Evolutionary conservation across 805 yeast genomes (phyloP).

Genomic region (Ogataea nakhonphanomensis): DNA sequence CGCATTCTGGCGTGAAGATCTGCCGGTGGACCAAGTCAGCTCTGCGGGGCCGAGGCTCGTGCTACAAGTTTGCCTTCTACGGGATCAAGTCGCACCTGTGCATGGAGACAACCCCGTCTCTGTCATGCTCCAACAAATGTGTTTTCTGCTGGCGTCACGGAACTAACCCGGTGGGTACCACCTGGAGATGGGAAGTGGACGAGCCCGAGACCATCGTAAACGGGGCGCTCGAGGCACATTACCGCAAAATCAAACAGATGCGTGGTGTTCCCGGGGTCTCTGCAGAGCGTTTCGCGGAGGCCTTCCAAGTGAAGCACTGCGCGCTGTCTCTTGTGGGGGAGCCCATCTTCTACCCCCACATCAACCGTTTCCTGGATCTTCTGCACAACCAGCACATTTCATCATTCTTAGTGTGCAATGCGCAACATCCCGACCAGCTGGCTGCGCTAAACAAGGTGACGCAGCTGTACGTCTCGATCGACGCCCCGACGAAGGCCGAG

Average conservation of each 20-base stretch:
- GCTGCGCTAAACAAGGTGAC: constrained; percentile 71
- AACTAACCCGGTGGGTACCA: constrained; percentile 92
- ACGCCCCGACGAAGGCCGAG: constrained; percentile 83
- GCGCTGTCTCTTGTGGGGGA: constrained; percentile 92
- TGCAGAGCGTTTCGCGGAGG: constrained; percentile 86
- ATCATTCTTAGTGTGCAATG: constrained; percentile 88
- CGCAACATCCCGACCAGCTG: constrained; percentile 90
- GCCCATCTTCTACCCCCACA: constrained; percentile 90
- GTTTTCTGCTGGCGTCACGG: constrained; percentile 98
- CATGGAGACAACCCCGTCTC: constrained; percentile 93
- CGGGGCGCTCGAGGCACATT: constrained; percentile 87
- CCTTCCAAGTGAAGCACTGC: constrained; percentile 85
- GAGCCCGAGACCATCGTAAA: constrained; percentile 78
- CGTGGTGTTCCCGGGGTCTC: constrained; percentile 94
- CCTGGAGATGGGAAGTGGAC: constrained; percentile 96
- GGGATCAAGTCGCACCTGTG: constrained; percentile 89
- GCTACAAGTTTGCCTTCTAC: constrained; percentile 89
- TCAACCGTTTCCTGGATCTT: constrained; percentile 78
- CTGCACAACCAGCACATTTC: constrained; percentile 78
- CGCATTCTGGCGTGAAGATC: constrained; percentile 92
- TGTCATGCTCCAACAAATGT: constrained; percentile 92
- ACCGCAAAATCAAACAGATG: constrained; percentile 89
- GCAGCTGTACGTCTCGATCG: constrained; percentile 88
- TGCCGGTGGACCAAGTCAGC: constrained; percentile 98
- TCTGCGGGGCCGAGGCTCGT: constrained; percentile 87